phyloP scores from a whole-genome alignment of 1,284 basidiomycete genomes.

The Leccinum pallidistipes region DNA sequence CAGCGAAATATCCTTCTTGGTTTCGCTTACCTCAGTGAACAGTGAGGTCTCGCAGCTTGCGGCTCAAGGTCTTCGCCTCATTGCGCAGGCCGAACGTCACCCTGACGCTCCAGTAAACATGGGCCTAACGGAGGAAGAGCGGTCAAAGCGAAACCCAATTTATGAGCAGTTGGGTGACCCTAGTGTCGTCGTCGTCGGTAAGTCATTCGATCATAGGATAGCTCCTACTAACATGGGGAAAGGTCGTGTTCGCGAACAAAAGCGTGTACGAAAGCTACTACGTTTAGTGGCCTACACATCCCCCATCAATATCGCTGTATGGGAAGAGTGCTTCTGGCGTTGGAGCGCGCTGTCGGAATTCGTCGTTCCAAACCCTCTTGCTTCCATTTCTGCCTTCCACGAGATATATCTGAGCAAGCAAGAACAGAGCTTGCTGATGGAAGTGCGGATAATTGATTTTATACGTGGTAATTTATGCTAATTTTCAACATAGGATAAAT shows the following conservation, averaged over 20 bases:
- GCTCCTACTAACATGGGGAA: conserved; percentile 8
- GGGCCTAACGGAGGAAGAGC: conserved; percentile 56
- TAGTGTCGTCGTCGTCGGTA: conserved; percentile 65
- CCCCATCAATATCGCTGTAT: conserved; percentile 70
- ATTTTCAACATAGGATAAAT: conserved; percentile 56
- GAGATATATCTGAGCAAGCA: conserved; percentile 38
- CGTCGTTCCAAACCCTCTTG: conserved; percentile 40
- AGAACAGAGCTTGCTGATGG: conserved; percentile 38
- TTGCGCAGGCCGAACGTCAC: conserved; percentile 65
- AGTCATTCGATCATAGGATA: conserved; percentile 25
- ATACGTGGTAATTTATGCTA: conserved; percentile 3
- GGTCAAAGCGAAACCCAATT: conserved; percentile 64
- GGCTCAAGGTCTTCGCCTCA: conserved; percentile 62
- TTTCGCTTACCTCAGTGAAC: conserved; percentile 68
- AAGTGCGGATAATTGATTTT: conserved; percentile 35
- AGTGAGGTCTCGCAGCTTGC: conserved; percentile 64
- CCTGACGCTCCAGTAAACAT: conserved; percentile 52
- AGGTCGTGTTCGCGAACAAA: conserved; percentile 79
- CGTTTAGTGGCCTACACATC: conserved; percentile 63
- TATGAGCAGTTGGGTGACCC: conserved; percentile 80
- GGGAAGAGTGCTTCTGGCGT: conserved; percentile 78
- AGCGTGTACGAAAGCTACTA: conserved; percentile 72
- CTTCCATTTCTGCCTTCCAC: conserved; percentile 34
- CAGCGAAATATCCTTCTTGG: conserved; percentile 69
- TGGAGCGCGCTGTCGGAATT: conserved; percentile 59